A percentile compares a stretch with the other conserved stretches of the same genome.
phyloP scores from a whole-genome alignment of 352 stramenopile genomes.

The Thraustotheca clavata region DNA sequence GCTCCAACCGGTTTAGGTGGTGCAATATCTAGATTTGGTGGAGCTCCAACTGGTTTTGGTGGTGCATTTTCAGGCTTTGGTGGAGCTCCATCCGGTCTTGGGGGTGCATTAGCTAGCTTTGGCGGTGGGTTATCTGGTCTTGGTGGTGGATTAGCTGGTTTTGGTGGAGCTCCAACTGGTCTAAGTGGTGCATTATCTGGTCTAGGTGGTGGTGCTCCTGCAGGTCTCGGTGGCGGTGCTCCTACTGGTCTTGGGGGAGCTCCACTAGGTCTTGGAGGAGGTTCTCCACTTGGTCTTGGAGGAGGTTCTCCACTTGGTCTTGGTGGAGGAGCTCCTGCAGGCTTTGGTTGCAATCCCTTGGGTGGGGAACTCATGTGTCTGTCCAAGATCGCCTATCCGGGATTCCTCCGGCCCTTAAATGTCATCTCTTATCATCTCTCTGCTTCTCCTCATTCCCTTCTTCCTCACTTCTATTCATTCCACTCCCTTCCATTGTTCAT shows the following conservation, averaged over 20 bases:
- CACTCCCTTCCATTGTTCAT: no score
- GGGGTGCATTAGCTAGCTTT: background rate
- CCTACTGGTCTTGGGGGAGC: conserved; percentile 18
- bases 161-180: background rate
- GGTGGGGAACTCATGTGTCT: conserved; percentile 10
- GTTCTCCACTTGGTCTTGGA: conserved; percentile 8
- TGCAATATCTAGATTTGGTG: background rate
- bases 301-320: conserved; percentile 16
- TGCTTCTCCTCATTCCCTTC: no score
- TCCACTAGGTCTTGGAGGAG: conserved; percentile 7
- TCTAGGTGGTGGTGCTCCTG: conserved; percentile 2
- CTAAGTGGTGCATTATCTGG: background rate
- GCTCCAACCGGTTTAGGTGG: background rate
- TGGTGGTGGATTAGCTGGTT: conserved; percentile 9
- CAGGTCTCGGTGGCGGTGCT: conserved; percentile 15
- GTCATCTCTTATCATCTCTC: no score
- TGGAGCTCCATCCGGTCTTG: background rate
- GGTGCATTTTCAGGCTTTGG: background rate
- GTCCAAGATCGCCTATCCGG: conserved; percentile 2
- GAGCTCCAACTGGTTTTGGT: background rate
- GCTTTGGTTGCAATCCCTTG: background rate
- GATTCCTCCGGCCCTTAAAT: background rate
- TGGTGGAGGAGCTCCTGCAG: no score
- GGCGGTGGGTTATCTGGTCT: conserved; percentile 3
- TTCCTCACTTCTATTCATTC: no score